These are phyloP conservation scores for Globisporangium nodosum DNA, from an alignment of 352 stramenopile genomes.

Conservation along the genomic window DNA sequence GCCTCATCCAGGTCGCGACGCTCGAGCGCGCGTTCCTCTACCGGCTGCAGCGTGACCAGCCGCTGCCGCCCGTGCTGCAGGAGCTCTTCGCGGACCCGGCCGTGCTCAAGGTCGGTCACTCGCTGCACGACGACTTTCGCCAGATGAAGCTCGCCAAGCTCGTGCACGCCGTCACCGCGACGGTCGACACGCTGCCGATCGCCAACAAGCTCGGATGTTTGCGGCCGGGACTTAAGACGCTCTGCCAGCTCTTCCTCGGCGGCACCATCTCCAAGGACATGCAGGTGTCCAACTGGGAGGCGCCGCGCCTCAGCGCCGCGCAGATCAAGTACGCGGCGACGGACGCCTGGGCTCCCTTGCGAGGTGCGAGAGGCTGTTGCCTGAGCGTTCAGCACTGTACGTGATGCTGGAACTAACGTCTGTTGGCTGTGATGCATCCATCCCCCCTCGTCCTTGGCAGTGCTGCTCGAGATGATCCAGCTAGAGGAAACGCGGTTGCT, in stretches of 20 bases:
- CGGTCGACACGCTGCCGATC: conserved; percentile 76
- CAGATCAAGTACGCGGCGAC: conserved; percentile 81
- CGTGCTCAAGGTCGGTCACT: conserved; percentile 78
- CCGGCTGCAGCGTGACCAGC: conserved; percentile 41
- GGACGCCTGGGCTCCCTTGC: conserved; percentile 68
- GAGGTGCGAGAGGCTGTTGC: conserved; percentile 28
- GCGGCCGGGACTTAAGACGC: conserved; percentile 63
- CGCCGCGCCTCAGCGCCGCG: conserved; percentile 44
- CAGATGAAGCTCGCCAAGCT: conserved; percentile 51
- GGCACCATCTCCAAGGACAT: conserved; percentile 76
- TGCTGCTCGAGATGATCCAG: conserved; percentile 75
- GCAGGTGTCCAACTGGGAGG: conserved; percentile 85
- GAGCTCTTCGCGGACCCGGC: conserved; percentile 45
- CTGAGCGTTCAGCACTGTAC: too few species aligned
- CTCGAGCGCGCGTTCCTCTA: conserved; percentile 75
- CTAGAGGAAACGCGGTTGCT: conserved; percentile 48
- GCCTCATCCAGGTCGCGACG: conserved; percentile 73
- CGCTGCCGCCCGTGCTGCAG: conserved; percentile 51
- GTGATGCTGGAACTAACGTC: background rate
- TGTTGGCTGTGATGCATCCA: background rate
- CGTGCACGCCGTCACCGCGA: conserved; percentile 56
- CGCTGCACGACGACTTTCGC: conserved; percentile 70
- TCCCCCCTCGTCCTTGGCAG: conserved; percentile 15
- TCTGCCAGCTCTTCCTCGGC: conserved; percentile 69
- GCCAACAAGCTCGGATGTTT: conserved; percentile 71